Evolutionary conservation across 2,329 filamentous ascomycete genomes (phyloP).

Genomic region (Hypoxylon sp.): DNA sequence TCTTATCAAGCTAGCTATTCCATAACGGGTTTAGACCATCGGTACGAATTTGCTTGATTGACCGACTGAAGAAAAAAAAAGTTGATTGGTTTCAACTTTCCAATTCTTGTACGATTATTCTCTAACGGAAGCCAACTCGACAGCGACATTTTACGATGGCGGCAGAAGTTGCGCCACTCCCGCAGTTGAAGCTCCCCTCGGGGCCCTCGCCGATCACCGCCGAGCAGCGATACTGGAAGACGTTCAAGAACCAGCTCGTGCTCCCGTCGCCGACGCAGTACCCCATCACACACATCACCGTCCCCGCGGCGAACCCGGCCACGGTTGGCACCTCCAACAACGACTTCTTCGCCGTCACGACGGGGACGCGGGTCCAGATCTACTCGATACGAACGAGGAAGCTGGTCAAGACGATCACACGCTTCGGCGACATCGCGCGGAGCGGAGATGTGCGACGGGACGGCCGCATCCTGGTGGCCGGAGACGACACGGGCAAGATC

Average conservation of each 20-base stretch:
- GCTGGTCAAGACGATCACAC: constrained; percentile 89
- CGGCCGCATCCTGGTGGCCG: constrained; percentile 87
- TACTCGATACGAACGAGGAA: constrained; percentile 93
- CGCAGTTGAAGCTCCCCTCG: constrained; percentile 82
- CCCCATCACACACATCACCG: constrained; percentile 89
- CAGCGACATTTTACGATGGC: constrained; percentile 68
- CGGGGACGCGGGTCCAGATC: constrained; percentile 89
- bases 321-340: constrained; percentile 59
- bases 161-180: constrained; percentile 81
- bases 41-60: constrained; percentile 26
- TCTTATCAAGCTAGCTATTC: constrained; percentile 18
- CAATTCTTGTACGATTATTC: constrained; percentile 20
- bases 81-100: constrained; percentile 27
- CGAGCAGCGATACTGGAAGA: constrained; percentile 96
- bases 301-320: constrained; percentile 60
- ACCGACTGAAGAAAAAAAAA: constrained; percentile 34
- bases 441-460: constrained; percentile 89
- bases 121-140: constrained; percentile 27
- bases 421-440: constrained; percentile 91
- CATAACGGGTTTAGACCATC: constrained; percentile 20
- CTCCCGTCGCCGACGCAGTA: constrained; percentile 91
- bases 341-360: constrained; percentile 91
- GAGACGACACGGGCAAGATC: constrained; percentile 89
- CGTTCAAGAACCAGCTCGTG: constrained; percentile 89
- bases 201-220: constrained; percentile 85